Conservation (phyloP, 176 grass and related monocot genomes). For the Melocanna baccifera region DNA sequence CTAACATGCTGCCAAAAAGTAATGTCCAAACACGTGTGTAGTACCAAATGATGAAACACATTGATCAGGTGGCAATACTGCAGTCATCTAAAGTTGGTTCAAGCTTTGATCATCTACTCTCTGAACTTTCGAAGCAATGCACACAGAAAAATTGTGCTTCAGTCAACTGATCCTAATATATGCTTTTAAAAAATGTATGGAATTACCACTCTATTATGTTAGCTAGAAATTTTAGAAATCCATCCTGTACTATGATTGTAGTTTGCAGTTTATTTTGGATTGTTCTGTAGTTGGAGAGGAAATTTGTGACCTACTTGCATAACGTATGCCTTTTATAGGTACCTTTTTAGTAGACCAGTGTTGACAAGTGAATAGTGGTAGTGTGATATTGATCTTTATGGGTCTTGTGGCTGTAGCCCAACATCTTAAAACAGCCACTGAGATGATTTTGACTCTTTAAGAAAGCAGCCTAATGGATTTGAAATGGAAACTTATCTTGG, state of each 20-base stretch:
- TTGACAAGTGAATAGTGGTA: not conserved
- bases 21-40: not conserved
- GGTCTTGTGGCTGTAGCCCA: not conserved
- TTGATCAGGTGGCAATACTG: not conserved
- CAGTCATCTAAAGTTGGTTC: not conserved
- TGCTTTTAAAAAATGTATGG: not conserved
- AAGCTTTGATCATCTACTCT: not conserved
- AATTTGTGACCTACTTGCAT: not conserved
- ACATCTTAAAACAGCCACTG: not conserved
- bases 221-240: not conserved
- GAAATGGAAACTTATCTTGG: not conserved
- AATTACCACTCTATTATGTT: not conserved
- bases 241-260: not conserved
- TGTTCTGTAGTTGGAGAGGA: not conserved
- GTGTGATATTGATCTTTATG: not conserved
- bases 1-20: not conserved
- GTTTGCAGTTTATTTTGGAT: not conserved
- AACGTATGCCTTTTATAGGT: not conserved
- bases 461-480: constrained; percentile 2
- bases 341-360: not conserved
- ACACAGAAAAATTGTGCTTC: not conserved
- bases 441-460: not conserved
- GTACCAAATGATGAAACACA: not conserved
- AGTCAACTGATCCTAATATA: not conserved
- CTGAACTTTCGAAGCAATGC: not conserved